Evolutionary conservation across 345 rosid species (phyloP), one percentile per base, ranked within the genome.

Genomic region (Linum tenue): DNA sequence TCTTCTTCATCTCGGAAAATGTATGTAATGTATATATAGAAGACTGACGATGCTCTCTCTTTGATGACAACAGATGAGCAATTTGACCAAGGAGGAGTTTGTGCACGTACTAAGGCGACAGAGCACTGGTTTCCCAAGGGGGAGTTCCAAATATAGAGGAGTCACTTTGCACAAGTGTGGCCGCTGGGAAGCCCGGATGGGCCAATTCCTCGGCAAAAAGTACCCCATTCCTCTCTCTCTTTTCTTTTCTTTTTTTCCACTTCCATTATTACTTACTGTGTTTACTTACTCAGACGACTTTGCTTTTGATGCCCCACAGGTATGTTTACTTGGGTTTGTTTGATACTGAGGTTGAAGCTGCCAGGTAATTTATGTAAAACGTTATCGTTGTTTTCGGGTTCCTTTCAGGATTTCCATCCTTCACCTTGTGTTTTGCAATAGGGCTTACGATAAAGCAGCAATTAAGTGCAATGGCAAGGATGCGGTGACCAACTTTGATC

Each of bases 151-250:
- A 71, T 94, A 85, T 74, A 87, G 97, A 73, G 99, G 99, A 4
- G 99, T 94, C 12, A 94, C 96, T 62, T 84, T 94, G 82, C 99
- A 94, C 73, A 94, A 94, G 74, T 90, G 99, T 81, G 97, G 97
- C 4, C 76, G 99, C 78, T 94, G 99, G 99, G 99, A 94, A 77
- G 88, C 97, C 65, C 73, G 99, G 37, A 82, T 94, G 92, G 99
- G 97, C 57, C 99, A 94, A 79, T 85, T 94, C 67, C 72, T 94
- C 3, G 90, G 91, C 73, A 94, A 86, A 79, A 94, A 94, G 97
- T 94, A 87, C 57, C 38, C 31, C n/a, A 57, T 56, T 56, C 14
- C 15, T 31, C 5, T 10, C 35, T 51, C 48, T 8, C 37, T 65
- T 14, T 39, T 7, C 7, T 5, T 31, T 22, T 17, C 35, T 3